Base-by-base conservation (phyloP, 2,329 filamentous ascomycete species). In the Curvularia spicifera region DNA sequence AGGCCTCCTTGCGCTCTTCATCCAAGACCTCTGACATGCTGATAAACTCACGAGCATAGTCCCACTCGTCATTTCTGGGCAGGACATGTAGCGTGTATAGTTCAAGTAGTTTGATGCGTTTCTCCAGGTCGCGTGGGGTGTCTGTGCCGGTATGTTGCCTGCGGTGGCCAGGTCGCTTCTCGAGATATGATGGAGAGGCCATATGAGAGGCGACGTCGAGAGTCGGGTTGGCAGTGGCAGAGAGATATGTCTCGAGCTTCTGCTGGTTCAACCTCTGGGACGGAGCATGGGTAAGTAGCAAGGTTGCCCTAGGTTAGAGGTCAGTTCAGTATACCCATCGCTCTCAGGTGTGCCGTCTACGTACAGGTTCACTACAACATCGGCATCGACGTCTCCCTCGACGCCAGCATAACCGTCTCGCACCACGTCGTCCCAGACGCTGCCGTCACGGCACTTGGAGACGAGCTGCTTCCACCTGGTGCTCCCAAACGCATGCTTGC, bases 41-140 rank as follows among this genome's bases (percentile, higher is more conserved):
- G 71, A 98, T 96, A 76, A 98, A 98, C 68, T 96, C 91, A 59
- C 87, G 86, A 4, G 95, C 92, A 70, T 97, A 97, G 57, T 97
- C 91, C 95, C 95, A 99, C 78, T 98, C 93, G 55, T 91, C 88
- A 68, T 97, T 98, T 52, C 92, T 86, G 5, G 94, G 88, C n/a
- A 99, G 86, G 7, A 98, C 91, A 73, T 99, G 95, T 4, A 99
- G 84, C 1, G 93, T 96, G 76, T 97, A 99, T 8, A 99, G 84
- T 78, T 99, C 95, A 50, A 99, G 86, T 42, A 99, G 91, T 80
- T 96, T 96, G 63, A 97, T 88, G 45, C 93, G 86, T 4, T 91
- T 88, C 66, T 91, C 89, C 35, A 97, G 85, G 72, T 96, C 92
- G 61, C 91, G 87, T 0, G 92, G 92, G 0, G 92, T 96, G 72